Percentiles rank a stretch among this genome's conserved stretches.
phyloP scores from a whole-genome alignment of 1,284 basidiomycete genomes.

The Gomphus sp. region DNA sequence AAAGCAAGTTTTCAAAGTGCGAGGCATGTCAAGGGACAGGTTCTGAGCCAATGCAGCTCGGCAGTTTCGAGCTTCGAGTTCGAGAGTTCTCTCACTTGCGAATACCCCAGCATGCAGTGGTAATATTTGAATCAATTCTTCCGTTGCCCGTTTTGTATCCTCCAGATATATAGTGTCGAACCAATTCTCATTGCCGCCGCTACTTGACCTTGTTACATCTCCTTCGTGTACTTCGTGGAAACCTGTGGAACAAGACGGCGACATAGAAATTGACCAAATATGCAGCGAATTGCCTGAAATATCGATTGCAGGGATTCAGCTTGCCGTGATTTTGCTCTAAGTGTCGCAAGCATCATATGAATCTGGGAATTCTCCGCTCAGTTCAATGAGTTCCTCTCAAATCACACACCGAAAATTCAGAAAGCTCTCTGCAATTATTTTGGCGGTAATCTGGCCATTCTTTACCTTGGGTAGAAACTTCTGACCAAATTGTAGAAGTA shows the following conservation, averaged over 20 bases:
- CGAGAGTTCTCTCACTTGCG: too few relatives aligned
- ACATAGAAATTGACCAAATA: constrained; percentile 33
- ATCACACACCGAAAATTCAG: constrained; percentile 19
- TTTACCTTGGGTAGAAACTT: neutral
- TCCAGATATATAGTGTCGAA: too few relatives aligned
- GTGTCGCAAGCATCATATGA: constrained; percentile 69
- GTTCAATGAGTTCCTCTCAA: constrained; percentile 60
- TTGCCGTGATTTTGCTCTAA: constrained; percentile 69
- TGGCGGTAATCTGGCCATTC: constrained; percentile 7
- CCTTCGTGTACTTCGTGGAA: constrained; percentile 14
- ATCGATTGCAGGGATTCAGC: constrained; percentile 25
- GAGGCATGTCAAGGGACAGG: too few relatives aligned
- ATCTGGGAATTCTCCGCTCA: constrained; percentile 63
- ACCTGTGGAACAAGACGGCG: constrained; percentile 5
- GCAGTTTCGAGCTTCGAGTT: too few relatives aligned
- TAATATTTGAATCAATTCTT: too few relatives aligned
- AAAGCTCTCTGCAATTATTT: constrained; percentile 13
- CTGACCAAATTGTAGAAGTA: neutral
- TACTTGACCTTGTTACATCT: constrained; percentile 10
- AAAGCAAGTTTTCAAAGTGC: too few relatives aligned
- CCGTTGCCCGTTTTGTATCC: too few relatives aligned
- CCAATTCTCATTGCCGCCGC: too few relatives aligned
- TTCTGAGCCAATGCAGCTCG: too few relatives aligned
- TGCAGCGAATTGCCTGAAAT: constrained; percentile 12
- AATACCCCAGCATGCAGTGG: too few relatives aligned